Percentiles rank a stretch among this genome's conserved stretches.
Evolutionary conservation across 176 grass and related monocot species (phyloP).

Genomic region (Musa acuminata): DNA sequence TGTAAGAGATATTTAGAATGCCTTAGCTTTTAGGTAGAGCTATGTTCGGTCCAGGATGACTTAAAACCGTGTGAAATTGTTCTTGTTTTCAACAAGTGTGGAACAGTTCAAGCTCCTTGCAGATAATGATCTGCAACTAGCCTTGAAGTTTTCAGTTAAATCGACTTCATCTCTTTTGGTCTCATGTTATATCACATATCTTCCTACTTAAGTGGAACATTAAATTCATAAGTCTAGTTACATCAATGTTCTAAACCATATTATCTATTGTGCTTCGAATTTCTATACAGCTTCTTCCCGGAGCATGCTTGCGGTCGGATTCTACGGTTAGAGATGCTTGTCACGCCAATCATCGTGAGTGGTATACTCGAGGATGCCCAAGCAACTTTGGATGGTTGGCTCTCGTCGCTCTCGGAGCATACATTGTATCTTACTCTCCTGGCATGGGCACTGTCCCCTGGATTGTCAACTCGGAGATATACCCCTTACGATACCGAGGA

Average conservation of each 20-base stretch:
- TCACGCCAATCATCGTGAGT: constrained; percentile 29
- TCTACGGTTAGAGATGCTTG: constrained; percentile 25
- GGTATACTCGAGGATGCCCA: constrained; percentile 77
- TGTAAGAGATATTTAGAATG: too few relatives aligned
- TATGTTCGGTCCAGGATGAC: too few relatives aligned
- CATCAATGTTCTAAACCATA: neutral
- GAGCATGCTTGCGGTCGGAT: constrained; percentile 47
- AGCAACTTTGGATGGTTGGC: constrained; percentile 91
- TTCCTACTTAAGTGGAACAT: too few relatives aligned
- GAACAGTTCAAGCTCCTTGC: too few relatives aligned
- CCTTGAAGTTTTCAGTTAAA: too few relatives aligned
- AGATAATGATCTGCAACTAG: too few relatives aligned
- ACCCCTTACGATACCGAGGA: constrained; percentile 80
- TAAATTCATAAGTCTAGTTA: too few relatives aligned
- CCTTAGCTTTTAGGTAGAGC: too few relatives aligned
- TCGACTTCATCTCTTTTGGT: too few relatives aligned
- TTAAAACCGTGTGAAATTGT: too few relatives aligned
- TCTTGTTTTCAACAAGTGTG: too few relatives aligned
- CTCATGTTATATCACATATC: too few relatives aligned
- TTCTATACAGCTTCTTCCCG: constrained; percentile 57
- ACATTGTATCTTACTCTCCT: constrained; percentile 86
- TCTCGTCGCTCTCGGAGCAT: constrained; percentile 56
- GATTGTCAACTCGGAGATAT: constrained; percentile 99
- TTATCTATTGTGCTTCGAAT: neutral
- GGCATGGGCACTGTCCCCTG: constrained; percentile 89